Conservation (phyloP, 2,329 filamentous ascomycete species). For the Chalara sp. region DNA sequence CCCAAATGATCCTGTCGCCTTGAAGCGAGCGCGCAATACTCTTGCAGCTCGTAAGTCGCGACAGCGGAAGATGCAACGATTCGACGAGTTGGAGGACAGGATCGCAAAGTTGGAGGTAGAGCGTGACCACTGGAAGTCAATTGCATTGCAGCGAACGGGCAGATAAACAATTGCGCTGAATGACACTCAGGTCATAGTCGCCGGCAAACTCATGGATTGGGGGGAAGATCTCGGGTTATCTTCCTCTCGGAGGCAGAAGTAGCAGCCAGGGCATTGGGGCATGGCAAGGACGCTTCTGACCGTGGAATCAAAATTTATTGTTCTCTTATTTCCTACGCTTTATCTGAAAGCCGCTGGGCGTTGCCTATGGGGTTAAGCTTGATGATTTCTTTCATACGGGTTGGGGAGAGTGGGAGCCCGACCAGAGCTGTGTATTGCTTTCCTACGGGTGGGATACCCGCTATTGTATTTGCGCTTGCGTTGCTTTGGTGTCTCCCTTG, state of each 20-base stretch:
- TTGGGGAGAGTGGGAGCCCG: no score
- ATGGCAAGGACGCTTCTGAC: conserved; percentile 22
- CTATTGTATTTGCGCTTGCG: neutral
- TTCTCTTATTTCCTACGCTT: neutral
- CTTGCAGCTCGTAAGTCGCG: conserved; percentile 90
- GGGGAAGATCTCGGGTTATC: conserved; percentile 21
- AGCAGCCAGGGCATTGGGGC: conserved; percentile 20
- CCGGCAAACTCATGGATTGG: conserved; percentile 28
- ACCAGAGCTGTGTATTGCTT: no score
- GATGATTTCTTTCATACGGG: no score
- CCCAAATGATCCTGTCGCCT: conserved; percentile 63
- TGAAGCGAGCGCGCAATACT: conserved; percentile 92
- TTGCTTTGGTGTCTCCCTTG: conserved; percentile 24
- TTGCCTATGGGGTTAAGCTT: conserved; percentile 1
- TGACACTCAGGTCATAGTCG: conserved; percentile 14
- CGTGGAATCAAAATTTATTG: conserved; percentile 18
- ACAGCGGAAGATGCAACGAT: conserved; percentile 72
- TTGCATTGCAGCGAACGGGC: conserved; percentile 19
- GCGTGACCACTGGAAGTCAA: conserved; percentile 56
- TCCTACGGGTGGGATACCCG: no score
- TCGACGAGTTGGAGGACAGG: conserved; percentile 67
- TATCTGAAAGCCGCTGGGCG: conserved; percentile 2
- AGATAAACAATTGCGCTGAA: conserved; percentile 11
- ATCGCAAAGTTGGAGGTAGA: conserved; percentile 64
- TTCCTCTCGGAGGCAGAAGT: conserved; percentile 22